Conservation (phyloP, 768 basidiomycete genomes). For the Albatrellus ellisii region DNA sequence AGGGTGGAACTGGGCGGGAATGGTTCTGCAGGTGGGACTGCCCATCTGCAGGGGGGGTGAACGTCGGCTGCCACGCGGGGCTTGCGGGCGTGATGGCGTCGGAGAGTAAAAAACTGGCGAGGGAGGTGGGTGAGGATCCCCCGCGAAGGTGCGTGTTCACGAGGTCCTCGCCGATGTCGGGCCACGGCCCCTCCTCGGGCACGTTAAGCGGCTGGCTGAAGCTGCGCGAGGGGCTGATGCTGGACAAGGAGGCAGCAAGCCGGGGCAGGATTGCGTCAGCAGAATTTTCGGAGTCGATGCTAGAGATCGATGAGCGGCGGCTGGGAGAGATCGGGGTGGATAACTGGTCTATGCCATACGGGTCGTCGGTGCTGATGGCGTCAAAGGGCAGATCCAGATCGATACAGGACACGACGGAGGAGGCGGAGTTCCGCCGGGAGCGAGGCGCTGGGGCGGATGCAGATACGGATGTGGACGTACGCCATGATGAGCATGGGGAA, state of each 20-base stretch:
- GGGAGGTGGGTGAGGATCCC: not conserved
- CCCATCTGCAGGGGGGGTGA: not conserved
- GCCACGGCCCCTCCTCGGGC: constrained; percentile 17
- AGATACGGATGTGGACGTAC: constrained; percentile 14
- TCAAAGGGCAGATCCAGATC: constrained; percentile 11
- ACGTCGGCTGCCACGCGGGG: not conserved
- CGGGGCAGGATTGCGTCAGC: not conserved
- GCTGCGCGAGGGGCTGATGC: constrained; percentile 3
- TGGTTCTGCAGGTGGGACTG: not conserved
- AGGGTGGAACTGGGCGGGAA: constrained; percentile 3
- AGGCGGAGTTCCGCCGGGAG: constrained; percentile 6
- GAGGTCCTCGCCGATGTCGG: constrained; percentile 20
- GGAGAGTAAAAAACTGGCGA: not conserved
- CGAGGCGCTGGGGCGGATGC: constrained; percentile 7
- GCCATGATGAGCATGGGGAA: constrained; percentile 16
- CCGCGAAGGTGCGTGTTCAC: constrained; percentile 19
- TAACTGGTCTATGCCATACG: not conserved
- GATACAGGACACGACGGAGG: constrained; percentile 5
- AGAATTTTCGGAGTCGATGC: not conserved
- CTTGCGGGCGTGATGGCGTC: not conserved
- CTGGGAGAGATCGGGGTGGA: not conserved
- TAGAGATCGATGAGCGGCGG: not conserved
- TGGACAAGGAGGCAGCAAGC: not conserved
- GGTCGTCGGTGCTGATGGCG: constrained; percentile 3
- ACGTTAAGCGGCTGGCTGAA: constrained; percentile 10